Percentiles rank a stretch among this genome's conserved stretches.
These are phyloP conservation scores for Lentinula raphanica DNA, from an alignment of 768 basidiomycete genomes.

Conservation along the genomic window DNA sequence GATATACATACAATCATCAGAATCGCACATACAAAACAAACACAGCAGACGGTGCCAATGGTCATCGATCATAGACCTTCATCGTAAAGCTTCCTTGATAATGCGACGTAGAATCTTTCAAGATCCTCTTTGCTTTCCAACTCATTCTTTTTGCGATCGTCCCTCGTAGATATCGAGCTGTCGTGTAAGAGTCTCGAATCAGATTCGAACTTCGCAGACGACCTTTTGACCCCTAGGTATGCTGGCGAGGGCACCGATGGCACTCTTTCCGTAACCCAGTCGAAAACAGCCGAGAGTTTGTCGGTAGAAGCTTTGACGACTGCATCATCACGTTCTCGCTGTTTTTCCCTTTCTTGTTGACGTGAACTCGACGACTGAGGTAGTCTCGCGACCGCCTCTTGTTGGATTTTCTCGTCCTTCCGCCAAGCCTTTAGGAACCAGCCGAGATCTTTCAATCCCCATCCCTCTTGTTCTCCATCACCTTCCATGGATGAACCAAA, in stretches of 20 bases:
- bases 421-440: conserved; percentile 59
- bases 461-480: conserved; percentile 23
- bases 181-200: background rate
- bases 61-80: conserved; percentile 61
- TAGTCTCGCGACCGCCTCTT: conserved; percentile 24
- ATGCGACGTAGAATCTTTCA: conserved; percentile 84
- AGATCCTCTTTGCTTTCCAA: conserved; percentile 67
- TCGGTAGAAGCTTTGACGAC: conserved; percentile 65
- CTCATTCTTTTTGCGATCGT: conserved; percentile 27
- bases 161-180: background rate
- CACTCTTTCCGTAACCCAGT: conserved; percentile 74
- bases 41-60: background rate
- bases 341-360: conserved; percentile 16
- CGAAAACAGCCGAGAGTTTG: conserved; percentile 67
- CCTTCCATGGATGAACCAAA: conserved; percentile 19
- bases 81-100: conserved; percentile 87
- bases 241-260: conserved; percentile 47
- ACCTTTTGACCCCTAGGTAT: conserved; percentile 20
- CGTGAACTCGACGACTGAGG: background rate
- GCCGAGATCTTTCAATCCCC: conserved; percentile 56
- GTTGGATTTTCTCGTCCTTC: conserved; percentile 43
- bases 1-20: background rate
- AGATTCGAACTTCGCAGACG: background rate
- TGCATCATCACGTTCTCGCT: conserved; percentile 40
- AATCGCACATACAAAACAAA: background rate